These are phyloP conservation scores for Themeda triandra DNA, from an alignment of 176 grass and related monocot genomes.

Conservation along the genomic window DNA sequence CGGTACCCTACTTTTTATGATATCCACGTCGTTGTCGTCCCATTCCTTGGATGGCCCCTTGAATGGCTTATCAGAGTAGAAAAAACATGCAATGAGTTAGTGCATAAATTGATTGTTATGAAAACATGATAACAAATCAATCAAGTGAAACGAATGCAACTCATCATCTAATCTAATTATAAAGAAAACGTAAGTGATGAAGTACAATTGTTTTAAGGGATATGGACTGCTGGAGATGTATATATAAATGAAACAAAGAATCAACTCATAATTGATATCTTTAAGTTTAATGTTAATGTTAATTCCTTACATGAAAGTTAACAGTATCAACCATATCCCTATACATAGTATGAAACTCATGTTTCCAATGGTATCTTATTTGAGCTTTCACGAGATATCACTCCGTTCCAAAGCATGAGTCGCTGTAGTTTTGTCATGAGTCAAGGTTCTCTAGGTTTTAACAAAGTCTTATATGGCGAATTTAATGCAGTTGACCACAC, in stretches of 20 bases:
- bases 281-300: not conserved
- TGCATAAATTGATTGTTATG: not conserved
- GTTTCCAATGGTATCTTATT: not conserved
- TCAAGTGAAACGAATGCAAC: not conserved
- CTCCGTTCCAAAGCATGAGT: not conserved
- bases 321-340: not conserved
- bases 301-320: not conserved
- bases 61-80: not conserved
- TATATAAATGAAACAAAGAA: no score
- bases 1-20: not conserved
- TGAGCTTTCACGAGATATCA: not conserved
- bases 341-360: not conserved
- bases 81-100: not conserved
- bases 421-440: no score
- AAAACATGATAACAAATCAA: not conserved
- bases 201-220: no score
- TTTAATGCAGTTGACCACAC: no score
- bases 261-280: not conserved
- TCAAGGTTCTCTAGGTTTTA: no score
- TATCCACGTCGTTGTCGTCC: not conserved
- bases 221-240: no score
- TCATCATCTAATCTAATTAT: not conserved
- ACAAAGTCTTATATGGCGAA: no score
- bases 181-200: not conserved
- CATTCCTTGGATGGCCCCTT: not conserved